Base-by-base conservation (phyloP, 192 early-diverging fungal genomes). In the Mortierella alpina region DNA sequence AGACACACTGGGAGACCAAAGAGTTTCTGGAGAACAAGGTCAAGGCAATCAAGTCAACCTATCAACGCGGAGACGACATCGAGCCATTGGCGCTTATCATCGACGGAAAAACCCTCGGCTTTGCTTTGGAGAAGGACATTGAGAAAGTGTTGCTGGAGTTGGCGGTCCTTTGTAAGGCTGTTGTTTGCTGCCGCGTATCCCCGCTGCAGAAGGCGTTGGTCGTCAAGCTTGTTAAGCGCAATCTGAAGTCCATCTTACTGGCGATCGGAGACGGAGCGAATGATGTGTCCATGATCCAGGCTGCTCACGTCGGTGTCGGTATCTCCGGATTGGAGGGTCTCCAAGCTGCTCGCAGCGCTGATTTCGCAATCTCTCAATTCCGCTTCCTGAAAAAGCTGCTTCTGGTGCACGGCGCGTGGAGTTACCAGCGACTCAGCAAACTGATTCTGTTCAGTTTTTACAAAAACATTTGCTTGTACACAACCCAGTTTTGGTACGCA, bases 261-360 rank as follows among this genome's bases (percentile, higher is more conserved):
- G 97, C 98, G 2, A 99, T 99, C 79, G 98, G 98, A 53, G 98
- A 99, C 83, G 98, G 98, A 46, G 98, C 98, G 42, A 99, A 99
- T 80, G 98, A 99, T 78, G 97, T 99, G 0, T 93, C 92, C 23
- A 99, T 99, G 98, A 99, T 99, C 76, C 98, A 99, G 78, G 98
- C 97, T 12, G 97, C 97, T 22, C 97, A 99, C 71, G 97, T 99
- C 39, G 98, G 98, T 57, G 91, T 99, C 12, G 98, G 98, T 57
- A 99, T 99, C 72, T 93, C 90, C 57, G 98, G 98, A 31, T 89
- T 95, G 68, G 98, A 99, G 74, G 98, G 98, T 48, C 86, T 99
- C 62, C 98, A 99, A 73, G 98, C 98, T 6, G 97, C 97, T 5
- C 92, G 98, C 15, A 92, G 93, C 68, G 95, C 98, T 0, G 98